These are phyloP conservation scores for Trichoderma erinaceum DNA, from an alignment of 495 filamentous ascomycete genomes.

Conservation along the genomic window DNA sequence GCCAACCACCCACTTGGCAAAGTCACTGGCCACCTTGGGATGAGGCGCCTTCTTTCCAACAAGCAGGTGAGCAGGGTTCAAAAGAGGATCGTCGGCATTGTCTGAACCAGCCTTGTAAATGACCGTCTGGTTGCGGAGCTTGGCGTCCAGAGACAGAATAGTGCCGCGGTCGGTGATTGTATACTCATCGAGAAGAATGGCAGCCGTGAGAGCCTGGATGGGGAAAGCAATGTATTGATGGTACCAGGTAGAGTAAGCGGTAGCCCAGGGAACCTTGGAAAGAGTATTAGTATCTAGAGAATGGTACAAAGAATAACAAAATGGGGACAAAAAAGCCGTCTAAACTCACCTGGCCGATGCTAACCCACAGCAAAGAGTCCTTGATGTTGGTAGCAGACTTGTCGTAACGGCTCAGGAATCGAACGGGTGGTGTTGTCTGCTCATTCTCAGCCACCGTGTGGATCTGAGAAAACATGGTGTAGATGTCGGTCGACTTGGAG, in stretches of 20 bases:
- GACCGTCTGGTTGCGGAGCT: slow-evolving; percentile 36
- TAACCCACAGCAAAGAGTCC: slow-evolving; percentile 39
- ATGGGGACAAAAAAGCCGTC: neutral
- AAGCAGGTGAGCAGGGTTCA: slow-evolving; percentile 37
- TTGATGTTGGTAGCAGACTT: slow-evolving; percentile 46
- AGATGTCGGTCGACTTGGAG: slow-evolving; percentile 22
- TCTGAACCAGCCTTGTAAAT: slow-evolving; percentile 35
- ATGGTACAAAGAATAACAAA: neutral
- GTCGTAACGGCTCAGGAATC: slow-evolving; percentile 36
- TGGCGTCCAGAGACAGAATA: slow-evolving; percentile 31
- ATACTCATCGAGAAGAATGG: slow-evolving; percentile 42
- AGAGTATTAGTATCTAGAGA: neutral
- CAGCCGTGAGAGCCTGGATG: slow-evolving; percentile 34
- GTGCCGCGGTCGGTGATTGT: slow-evolving; percentile 23
- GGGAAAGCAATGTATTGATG: slow-evolving; percentile 41
- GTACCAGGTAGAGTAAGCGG: slow-evolving; percentile 38
- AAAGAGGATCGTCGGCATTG: slow-evolving; percentile 27
- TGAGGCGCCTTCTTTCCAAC: slow-evolving; percentile 29
- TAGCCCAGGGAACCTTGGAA: slow-evolving; percentile 36
- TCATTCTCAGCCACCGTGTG: slow-evolving; percentile 25
- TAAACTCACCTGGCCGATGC: slow-evolving; percentile 34
- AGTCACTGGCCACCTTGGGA: slow-evolving; percentile 26
- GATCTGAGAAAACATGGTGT: slow-evolving; percentile 28
- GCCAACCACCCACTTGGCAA: slow-evolving; percentile 33
- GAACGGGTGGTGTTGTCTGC: slow-evolving; percentile 23